Conservation (phyloP, 2,329 filamentous ascomycete genomes). For the Phialophora macrospora region DNA sequence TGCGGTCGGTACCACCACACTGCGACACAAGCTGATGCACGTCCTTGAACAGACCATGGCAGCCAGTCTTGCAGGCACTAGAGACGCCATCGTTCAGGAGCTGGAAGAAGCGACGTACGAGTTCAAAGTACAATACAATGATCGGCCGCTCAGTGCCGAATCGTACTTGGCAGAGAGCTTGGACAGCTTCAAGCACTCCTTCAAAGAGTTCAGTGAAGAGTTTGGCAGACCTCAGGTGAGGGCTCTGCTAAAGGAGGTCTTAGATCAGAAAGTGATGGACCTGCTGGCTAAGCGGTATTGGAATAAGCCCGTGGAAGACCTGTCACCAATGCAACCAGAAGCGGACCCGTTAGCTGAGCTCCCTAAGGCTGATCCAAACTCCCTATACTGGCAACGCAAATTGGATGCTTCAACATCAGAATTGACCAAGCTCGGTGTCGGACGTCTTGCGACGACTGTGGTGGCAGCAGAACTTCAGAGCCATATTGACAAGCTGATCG, state of each 20-base stretch:
- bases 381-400: constrained; percentile 90
- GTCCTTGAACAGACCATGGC: constrained; percentile 98
- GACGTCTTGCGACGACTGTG: constrained; percentile 87
- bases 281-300: constrained; percentile 92
- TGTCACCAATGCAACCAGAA: constrained; percentile 69
- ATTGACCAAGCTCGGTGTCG: constrained; percentile 91
- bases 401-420: constrained; percentile 89
- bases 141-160: constrained; percentile 89
- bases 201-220: constrained; percentile 87
- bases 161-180: constrained; percentile 95
- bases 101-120: constrained; percentile 97
- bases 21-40: constrained; percentile 95
- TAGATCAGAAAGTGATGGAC: constrained; percentile 94
- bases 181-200: constrained; percentile 96
- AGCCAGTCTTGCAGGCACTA: constrained; percentile 82
- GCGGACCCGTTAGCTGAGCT: constrained; percentile 75
- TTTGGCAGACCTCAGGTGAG: constrained; percentile 91
- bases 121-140: constrained; percentile 99
- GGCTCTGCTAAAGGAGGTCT: constrained; percentile 84
- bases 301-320: constrained; percentile 91
- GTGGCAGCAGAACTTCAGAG: constrained; percentile 85
- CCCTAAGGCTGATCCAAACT: constrained; percentile 82
- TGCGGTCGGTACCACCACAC: constrained; percentile 78
- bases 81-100: constrained; percentile 90
- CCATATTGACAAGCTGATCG: constrained; percentile 78